Evolutionary conservation across 768 basidiomycete genomes (phyloP).

Genomic region (Multifurca ochricompacta): DNA sequence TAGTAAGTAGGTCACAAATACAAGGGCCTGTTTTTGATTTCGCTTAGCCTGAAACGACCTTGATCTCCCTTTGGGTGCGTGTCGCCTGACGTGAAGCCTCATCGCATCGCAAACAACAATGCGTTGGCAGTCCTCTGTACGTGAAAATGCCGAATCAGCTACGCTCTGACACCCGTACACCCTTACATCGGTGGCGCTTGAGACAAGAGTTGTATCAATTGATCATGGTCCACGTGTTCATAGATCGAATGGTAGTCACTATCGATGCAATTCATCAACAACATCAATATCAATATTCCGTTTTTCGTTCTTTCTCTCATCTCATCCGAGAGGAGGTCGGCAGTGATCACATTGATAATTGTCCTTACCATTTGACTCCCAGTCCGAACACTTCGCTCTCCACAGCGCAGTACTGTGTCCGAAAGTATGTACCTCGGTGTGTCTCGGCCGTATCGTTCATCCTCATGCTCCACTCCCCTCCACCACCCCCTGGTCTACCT

Average conservation of each 20-base stretch:
- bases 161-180: too few species aligned
- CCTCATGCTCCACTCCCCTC: constrained; percentile 10
- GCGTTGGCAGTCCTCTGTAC: neutral
- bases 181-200: too few species aligned
- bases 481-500: constrained; percentile 25
- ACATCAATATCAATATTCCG: neutral
- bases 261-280: constrained; percentile 1
- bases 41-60: neutral
- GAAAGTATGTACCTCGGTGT: constrained; percentile 43
- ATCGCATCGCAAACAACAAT: too few species aligned
- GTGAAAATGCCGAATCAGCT: neutral
- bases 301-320: too few species aligned
- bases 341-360: neutral
- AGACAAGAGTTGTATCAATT: too few species aligned
- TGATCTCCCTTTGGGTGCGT: neutral
- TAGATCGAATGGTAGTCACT: too few species aligned
- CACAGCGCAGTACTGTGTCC: constrained; percentile 79
- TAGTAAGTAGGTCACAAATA: constrained; percentile 16
- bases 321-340: neutral
- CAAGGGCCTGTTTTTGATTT: constrained; percentile 4
- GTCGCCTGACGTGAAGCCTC: neutral
- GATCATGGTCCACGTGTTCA: neutral
- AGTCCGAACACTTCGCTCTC: constrained; percentile 73
- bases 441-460: constrained; percentile 40
- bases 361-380: constrained; percentile 19